A percentile compares a stretch with the other conserved stretches of the same genome.
These are phyloP conservation scores for Fusarium sp. DNA, from an alignment of 2,329 filamentous ascomycete species.

Conservation along the genomic window DNA sequence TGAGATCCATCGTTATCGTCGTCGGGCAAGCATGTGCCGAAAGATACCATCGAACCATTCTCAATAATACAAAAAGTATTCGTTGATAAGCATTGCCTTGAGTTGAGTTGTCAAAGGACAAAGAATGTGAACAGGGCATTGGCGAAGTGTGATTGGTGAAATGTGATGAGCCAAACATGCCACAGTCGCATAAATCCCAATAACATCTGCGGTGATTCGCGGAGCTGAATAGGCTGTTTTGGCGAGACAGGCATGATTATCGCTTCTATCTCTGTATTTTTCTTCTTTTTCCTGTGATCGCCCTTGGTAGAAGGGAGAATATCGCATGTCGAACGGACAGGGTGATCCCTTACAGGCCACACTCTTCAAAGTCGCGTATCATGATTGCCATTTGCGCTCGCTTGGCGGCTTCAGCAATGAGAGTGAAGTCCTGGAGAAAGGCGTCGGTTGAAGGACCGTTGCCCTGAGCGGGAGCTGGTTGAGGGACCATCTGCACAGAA, in stretches of 20 bases:
- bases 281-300: not conserved
- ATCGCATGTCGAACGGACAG: not conserved
- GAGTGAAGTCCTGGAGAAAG: slow-evolving; percentile 83
- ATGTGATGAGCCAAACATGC: slow-evolving; percentile 21
- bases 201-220: slow-evolving; percentile 10
- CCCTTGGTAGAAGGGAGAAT: not conserved
- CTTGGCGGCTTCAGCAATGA: slow-evolving; percentile 93
- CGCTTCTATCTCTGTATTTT: not conserved
- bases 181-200: slow-evolving; percentile 18
- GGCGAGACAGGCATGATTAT: not conserved
- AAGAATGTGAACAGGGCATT: slow-evolving; percentile 22
- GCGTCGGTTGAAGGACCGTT: slow-evolving; percentile 61
- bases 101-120: slow-evolving; percentile 16
- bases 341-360: slow-evolving; percentile 63
- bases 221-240: not conserved
- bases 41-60: slow-evolving; percentile 40
- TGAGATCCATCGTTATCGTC: not conserved
- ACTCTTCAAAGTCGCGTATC: slow-evolving; percentile 85
- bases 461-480: slow-evolving; percentile 46
- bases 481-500: slow-evolving; percentile 45
- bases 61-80: slow-evolving; percentile 19
- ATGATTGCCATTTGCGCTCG: slow-evolving; percentile 90
- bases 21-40: slow-evolving; percentile 28
- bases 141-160: slow-evolving; percentile 21
- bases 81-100: slow-evolving; percentile 14